Percentiles rank a stretch among this genome's conserved stretches.
Evolutionary conservation across 2,329 filamentous ascomycete species (phyloP).

Genomic region (Zymoseptoria passerinii): DNA sequence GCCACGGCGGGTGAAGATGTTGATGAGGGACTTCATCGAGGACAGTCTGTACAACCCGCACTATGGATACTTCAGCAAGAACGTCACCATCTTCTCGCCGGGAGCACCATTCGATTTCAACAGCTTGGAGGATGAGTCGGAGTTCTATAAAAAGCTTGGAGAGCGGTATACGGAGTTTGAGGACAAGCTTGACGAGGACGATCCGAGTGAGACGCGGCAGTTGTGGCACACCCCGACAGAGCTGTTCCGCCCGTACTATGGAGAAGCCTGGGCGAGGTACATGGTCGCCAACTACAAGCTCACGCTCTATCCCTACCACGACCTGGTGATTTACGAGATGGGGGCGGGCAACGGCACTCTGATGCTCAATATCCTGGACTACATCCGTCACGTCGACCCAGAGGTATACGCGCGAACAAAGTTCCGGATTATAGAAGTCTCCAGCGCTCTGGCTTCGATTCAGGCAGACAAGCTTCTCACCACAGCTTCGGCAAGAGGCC

Average conservation of each 20-base stretch:
- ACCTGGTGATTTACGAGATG: conserved; percentile 98
- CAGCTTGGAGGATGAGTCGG: conserved; percentile 69
- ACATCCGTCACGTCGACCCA: conserved; percentile 80
- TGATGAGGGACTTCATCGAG: conserved; percentile 95
- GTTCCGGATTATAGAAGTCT: conserved; percentile 95
- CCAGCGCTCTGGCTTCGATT: conserved; percentile 65
- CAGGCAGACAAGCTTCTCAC: conserved; percentile 64
- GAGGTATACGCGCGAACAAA: conserved; percentile 90
- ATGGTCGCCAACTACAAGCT: conserved; percentile 93
- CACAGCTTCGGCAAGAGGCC: conserved; percentile 61
- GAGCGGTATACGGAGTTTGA: conserved; percentile 84
- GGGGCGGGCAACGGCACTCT: conserved; percentile 93
- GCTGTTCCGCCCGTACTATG: conserved; percentile 92
- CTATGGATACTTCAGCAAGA: conserved; percentile 30
- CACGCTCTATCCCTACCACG: conserved; percentile 87
- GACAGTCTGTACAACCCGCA: conserved; percentile 45
- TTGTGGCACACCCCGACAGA: conserved; percentile 98
- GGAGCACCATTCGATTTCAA: conserved; percentile 88
- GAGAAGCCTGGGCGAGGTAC: conserved; percentile 93
- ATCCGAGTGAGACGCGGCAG: conserved; percentile 70
- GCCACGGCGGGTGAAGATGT: conserved; percentile 87
- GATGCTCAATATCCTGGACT: conserved; percentile 97
- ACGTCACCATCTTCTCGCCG: conserved; percentile 63
- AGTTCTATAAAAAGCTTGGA: conserved; percentile 70
- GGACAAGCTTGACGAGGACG: conserved; percentile 67